Evolutionary conservation across 768 basidiomycete species (phyloP), one percentile per base, ranked within the genome.

Genomic region (Trametes elegans): DNA sequence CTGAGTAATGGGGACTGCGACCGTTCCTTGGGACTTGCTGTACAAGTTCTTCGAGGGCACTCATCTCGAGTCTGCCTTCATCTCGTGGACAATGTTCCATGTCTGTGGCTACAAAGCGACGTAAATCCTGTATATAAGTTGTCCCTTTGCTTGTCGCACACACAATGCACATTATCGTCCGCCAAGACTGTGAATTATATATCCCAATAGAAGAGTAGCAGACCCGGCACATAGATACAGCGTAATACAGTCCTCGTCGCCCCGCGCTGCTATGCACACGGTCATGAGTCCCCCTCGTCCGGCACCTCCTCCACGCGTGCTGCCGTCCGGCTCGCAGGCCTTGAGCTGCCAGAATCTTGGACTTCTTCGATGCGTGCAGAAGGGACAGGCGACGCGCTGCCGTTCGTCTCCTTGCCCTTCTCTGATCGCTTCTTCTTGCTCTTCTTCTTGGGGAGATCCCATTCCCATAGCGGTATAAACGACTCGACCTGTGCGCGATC

Each of bases 401-500:
- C 64, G 41, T 59, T 62, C 24, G 45, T 62, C 64, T 78, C 70
- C 61, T 74, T 76, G 5, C 61, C 60, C 42, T 73, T 74, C 54
- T 83, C 81, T 14, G 70, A 72, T 66, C 81, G 83, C 73, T 76
- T 82, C 75, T 86, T 88, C 74, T 85, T 88, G 28, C 75, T 71
- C 49, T 74, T 77, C 75, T 85, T 87, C 66, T 84, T 83, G 1
- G 83, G 85, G 24, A 92, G 58, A 66, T 98, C 95, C 93, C 95
- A 99, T 64, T 93, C 96, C 90, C 93, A 99, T 18, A 90, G 70
- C 18, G 97, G 97, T 62, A 96, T 90, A 73, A 98, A 99, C 2
- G 94, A 97, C 41, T 98, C 97, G 53, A 99, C 83, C 96, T 98
- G 64, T n/a, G 38, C n/a, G n/a, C n/a, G n/a, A n/a, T n/a, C n/a